phyloP scores from a whole-genome alignment of 495 filamentous ascomycete genomes.

The Neurospora tetraspora region DNA sequence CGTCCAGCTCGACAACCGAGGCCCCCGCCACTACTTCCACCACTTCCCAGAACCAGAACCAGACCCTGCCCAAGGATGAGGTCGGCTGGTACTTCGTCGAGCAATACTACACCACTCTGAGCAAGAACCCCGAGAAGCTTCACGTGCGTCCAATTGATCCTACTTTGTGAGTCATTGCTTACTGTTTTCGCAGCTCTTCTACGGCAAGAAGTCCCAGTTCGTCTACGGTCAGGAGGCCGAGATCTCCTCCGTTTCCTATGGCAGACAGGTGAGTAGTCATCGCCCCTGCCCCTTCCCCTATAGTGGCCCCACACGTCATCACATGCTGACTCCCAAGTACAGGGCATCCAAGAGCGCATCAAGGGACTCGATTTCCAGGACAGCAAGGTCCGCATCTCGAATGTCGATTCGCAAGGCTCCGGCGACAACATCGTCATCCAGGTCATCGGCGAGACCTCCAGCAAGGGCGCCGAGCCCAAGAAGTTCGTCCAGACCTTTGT shows the following conservation, averaged over 20 bases:
- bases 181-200: constrained; percentile 48
- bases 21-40: constrained; percentile 10
- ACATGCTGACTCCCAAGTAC: constrained; percentile 8
- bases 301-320: not conserved
- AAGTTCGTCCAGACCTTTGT: constrained; percentile 99
- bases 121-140: constrained; percentile 86
- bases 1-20: constrained; percentile 14
- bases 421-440: constrained; percentile 89
- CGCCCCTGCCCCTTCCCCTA: not conserved
- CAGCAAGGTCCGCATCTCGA: constrained; percentile 95
- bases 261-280: constrained; percentile 59
- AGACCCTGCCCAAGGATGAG: constrained; percentile 60
- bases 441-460: constrained; percentile 96
- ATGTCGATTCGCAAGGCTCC: constrained; percentile 92
- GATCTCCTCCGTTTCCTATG: constrained; percentile 69
- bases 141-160: constrained; percentile 48
- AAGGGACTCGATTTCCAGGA: constrained; percentile 89
- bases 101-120: constrained; percentile 96
- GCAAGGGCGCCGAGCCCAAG: constrained; percentile 77
- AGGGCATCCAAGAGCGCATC: constrained; percentile 92
- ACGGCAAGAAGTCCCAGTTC: constrained; percentile 72
- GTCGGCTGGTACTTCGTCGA: constrained; percentile 99
- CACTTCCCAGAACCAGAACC: constrained; percentile 11
- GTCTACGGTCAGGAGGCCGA: constrained; percentile 82
- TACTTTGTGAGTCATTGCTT: constrained; percentile 12